phyloP scores from a whole-genome alignment of 163 green algal genomes.

The Botryococcus braunii region DNA sequence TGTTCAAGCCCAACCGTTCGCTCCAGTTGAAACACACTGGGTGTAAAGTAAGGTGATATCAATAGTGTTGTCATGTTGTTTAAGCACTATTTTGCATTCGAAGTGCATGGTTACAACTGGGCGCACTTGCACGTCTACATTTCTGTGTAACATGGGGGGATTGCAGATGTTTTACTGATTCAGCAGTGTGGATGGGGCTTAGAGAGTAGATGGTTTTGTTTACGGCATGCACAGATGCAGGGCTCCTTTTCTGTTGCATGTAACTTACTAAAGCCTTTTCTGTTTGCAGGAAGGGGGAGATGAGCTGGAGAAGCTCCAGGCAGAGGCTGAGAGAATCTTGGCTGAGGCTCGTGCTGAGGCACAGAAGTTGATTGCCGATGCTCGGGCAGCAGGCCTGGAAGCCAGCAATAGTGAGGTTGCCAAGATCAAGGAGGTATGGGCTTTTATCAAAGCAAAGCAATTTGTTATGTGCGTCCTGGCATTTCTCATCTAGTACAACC shows the following conservation, averaged over 20 bases:
- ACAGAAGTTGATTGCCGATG: slow-evolving; percentile 48
- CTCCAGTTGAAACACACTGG: no score
- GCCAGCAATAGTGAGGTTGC: slow-evolving; percentile 64
- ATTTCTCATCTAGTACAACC: no score
- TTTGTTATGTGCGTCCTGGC: not conserved
- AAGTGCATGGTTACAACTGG: not conserved
- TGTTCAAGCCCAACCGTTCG: not conserved
- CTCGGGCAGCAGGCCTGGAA: slow-evolving; percentile 53
- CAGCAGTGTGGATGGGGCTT: not conserved
- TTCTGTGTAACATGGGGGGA: not conserved
- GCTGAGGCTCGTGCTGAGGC: slow-evolving; percentile 49
- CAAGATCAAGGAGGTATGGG: slow-evolving; percentile 53
- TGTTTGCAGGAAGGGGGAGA: slow-evolving; percentile 50
- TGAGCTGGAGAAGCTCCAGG: slow-evolving; percentile 69
- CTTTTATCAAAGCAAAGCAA: not conserved
- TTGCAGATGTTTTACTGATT: not conserved
- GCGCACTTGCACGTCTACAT: not conserved
- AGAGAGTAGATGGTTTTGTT: not conserved
- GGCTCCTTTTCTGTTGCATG: not conserved
- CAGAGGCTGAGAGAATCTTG: slow-evolving; percentile 71
- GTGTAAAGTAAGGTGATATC: no score
- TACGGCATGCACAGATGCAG: not conserved
- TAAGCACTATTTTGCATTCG: not conserved
- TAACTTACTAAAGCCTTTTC: not conserved
- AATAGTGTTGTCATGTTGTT: no score